Base-by-base conservation (phyloP, 129 eudicot genomes). In the Flaveria trinervia region DNA sequence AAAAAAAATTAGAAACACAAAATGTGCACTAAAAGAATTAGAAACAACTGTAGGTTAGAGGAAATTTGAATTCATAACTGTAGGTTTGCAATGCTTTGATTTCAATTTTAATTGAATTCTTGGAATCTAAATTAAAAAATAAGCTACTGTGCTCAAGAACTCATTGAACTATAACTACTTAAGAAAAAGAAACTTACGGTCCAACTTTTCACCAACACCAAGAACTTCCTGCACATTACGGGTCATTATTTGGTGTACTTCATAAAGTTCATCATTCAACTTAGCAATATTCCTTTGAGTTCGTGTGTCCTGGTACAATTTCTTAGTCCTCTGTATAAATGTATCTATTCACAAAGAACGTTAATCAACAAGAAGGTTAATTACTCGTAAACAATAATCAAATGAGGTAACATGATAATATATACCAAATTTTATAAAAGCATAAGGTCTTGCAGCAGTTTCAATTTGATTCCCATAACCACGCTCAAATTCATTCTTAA, bases 221-320 rank as follows among this genome's bases (percentile, higher is more conserved):
- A 94, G 97, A 80, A 94, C 99, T 81, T 94, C 99, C 79, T 91
- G 99, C 57, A 94, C 99, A 85, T 94, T 94, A 81, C 97, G 96
- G 50, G 99, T 94, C 99, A 91, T 94, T 65, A 94, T 83, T 81
- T 94, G 99, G 84, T 94, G 99, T 62, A 94, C 97, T 94, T 94
- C 99, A 79, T 91, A 91, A 25, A 94, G 97, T 83, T 94, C 99
- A 86, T 94, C 99, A 78, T 89, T 94, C 83, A 94, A 71, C 90
- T 91, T 94, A 65, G 97, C 6, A 51, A 94, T 88, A 83, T 94
- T 94, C 73, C 97, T 70, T 74, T 91, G 99, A 74, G 97, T 91
- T 81, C 90, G 84, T 4, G 97, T 94, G 86, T 94, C 99, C 88
- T 94, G 99, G 84, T 94, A 94, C 88, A 94, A 56, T 80, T 94